Conservation (phyloP, 1,284 basidiomycete species). For the Ceratobasidium sp. region DNA sequence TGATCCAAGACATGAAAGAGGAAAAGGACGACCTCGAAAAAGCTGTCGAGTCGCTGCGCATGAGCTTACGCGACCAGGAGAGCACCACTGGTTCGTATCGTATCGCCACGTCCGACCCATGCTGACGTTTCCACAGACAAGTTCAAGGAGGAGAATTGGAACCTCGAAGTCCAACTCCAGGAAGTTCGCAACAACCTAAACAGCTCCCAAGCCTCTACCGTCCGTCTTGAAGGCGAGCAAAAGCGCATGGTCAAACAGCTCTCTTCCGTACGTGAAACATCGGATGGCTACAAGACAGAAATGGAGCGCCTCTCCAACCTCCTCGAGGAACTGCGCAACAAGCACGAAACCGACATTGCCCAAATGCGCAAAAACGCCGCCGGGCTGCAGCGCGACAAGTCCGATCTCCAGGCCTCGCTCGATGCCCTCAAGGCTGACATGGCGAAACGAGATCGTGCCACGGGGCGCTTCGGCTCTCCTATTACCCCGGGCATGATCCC, state of each 20-base stretch:
- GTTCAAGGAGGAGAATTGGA: constrained; percentile 98
- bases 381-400: constrained; percentile 88
- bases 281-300: constrained; percentile 88
- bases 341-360: constrained; percentile 93
- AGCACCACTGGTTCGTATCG: constrained; percentile 66
- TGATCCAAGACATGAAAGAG: constrained; percentile 83
- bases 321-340: constrained; percentile 79
- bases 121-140: constrained; percentile 59
- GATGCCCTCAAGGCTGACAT: constrained; percentile 76
- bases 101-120: constrained; percentile 31
- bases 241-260: constrained; percentile 81
- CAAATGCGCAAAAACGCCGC: constrained; percentile 87
- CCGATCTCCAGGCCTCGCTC: constrained; percentile 83
- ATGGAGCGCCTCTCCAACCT: constrained; percentile 73
- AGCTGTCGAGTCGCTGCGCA: constrained; percentile 71
- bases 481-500: constrained; percentile 63
- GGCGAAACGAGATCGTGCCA: constrained; percentile 63
- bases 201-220: constrained; percentile 68
- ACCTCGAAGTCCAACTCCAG: constrained; percentile 91
- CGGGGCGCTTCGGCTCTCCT: constrained; percentile 69
- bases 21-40: constrained; percentile 83
- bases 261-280: constrained; percentile 72
- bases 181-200: constrained; percentile 78
- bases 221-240: constrained; percentile 82
- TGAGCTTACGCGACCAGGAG: constrained; percentile 76